Conservation (phyloP, 2,329 filamentous ascomycete genomes). For the Neonectria neomacrospora region DNA sequence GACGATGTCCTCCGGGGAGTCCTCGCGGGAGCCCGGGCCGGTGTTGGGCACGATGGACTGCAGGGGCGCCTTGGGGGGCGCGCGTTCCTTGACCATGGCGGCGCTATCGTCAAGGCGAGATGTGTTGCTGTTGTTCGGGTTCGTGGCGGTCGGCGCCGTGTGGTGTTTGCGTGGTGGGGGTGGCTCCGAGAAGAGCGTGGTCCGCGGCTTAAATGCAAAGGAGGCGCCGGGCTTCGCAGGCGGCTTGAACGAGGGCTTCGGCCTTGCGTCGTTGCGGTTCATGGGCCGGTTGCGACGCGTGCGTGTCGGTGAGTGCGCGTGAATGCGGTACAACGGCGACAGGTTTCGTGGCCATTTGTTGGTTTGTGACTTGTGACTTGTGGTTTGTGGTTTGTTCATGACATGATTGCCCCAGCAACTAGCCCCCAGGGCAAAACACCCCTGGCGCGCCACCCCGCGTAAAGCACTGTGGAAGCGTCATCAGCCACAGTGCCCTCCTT, state of each 20-base stretch:
- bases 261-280: conserved; percentile 23
- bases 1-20: conserved; percentile 49
- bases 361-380: conserved; percentile 14
- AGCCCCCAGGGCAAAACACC: conserved; percentile 6
- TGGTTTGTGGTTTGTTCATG: conserved; percentile 35
- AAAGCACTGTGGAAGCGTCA: conserved; percentile 35
- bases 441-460: conserved; percentile 28
- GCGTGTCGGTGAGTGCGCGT: conserved; percentile 30
- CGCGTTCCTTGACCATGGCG: conserved; percentile 61
- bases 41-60: conserved; percentile 52
- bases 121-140: conserved; percentile 12
- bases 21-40: conserved; percentile 41
- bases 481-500: conserved; percentile 7
- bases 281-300: conserved; percentile 28
- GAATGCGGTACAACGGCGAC: conserved; percentile 28
- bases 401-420: conserved; percentile 46
- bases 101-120: conserved; percentile 24
- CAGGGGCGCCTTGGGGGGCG: conserved; percentile 56
- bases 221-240: conserved; percentile 31
- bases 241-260: conserved; percentile 16
- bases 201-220: conserved; percentile 39
- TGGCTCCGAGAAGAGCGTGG: conserved; percentile 31
- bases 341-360: conserved; percentile 21
- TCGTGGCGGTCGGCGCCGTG: conserved; percentile 5
- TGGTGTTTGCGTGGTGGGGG: conserved; percentile 11